phyloP scores from a whole-genome alignment of 139 green algal genomes.

The Yamagishiella unicocca region DNA sequence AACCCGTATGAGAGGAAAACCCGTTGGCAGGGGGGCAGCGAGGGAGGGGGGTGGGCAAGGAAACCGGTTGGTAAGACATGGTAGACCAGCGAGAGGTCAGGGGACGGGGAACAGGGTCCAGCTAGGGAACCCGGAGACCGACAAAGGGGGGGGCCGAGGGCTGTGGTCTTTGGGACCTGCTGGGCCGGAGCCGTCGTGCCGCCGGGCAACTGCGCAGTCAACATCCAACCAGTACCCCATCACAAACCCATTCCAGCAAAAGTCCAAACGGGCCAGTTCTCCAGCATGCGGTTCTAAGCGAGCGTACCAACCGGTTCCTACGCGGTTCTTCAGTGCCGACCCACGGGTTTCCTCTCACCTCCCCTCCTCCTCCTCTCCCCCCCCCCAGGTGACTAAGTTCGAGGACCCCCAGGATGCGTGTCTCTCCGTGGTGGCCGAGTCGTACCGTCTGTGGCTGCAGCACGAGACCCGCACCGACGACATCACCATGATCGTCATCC shows the following conservation, averaged over 20 bases:
- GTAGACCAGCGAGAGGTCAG: too few relatives aligned
- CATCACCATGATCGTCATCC: constrained; percentile 91
- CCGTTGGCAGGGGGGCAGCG: background rate
- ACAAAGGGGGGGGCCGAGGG: background rate
- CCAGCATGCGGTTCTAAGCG: too few relatives aligned
- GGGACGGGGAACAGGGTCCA: background rate
- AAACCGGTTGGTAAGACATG: too few relatives aligned
- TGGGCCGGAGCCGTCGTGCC: too few relatives aligned
- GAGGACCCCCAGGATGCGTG: constrained; percentile 82
- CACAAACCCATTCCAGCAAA: too few relatives aligned
- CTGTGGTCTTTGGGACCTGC: too few relatives aligned
- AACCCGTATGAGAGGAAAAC: background rate
- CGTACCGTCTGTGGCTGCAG: constrained; percentile 91
- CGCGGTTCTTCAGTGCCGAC: background rate
- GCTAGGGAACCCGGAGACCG: background rate
- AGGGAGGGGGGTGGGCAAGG: background rate
- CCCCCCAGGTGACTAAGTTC: constrained; percentile 64
- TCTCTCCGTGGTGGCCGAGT: constrained; percentile 80
- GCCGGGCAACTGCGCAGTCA: too few relatives aligned
- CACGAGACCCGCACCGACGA: constrained; percentile 96
- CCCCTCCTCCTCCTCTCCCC: background rate
- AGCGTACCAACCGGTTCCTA: too few relatives aligned
- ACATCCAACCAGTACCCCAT: too few relatives aligned
- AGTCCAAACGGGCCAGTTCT: too few relatives aligned
- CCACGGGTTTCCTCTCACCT: background rate